Conservation (phyloP, 2,329 filamentous ascomycete species). For the Tolypocladium tundrense region DNA sequence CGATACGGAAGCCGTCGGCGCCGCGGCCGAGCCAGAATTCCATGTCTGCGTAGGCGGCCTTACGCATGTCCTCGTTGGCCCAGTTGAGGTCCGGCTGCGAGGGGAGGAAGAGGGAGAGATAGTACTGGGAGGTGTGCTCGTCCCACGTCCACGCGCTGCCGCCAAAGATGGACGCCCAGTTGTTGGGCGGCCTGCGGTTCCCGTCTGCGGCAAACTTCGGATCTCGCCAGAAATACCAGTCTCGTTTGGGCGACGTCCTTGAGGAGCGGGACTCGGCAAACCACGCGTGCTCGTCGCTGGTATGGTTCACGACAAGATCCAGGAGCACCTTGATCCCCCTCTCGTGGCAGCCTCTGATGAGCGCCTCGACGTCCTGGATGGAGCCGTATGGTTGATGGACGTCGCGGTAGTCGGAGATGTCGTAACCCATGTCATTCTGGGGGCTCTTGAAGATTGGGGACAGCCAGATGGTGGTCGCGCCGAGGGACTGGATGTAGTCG, state of each 20-base stretch:
- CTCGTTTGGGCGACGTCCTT: slow-evolving; percentile 35
- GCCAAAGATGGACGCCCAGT: slow-evolving; percentile 30
- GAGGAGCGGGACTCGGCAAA: slow-evolving; percentile 44
- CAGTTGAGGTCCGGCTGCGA: slow-evolving; percentile 62
- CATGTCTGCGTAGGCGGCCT: slow-evolving; percentile 50
- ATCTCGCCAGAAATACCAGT: slow-evolving; percentile 47
- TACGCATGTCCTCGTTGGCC: slow-evolving; percentile 47
- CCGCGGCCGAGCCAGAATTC: slow-evolving; percentile 56
- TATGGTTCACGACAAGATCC: slow-evolving; percentile 21
- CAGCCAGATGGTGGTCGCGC: too few species aligned
- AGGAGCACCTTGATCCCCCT: neutral
- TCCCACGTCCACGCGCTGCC: slow-evolving; percentile 26
- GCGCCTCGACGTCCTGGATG: too few species aligned
- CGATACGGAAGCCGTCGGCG: slow-evolving; percentile 47
- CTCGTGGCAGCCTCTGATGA: too few species aligned
- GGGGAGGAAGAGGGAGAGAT: slow-evolving; percentile 50
- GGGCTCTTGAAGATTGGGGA: too few species aligned
- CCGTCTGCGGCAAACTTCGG: slow-evolving; percentile 26
- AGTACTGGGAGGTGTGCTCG: slow-evolving; percentile 24
- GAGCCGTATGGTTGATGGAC: too few species aligned
- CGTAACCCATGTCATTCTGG: too few species aligned
- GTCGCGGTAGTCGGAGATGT: too few species aligned
- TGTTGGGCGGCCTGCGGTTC: slow-evolving; percentile 28
- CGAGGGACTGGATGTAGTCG: too few species aligned
- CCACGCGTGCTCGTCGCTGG: slow-evolving; percentile 23